A percentile compares a stretch with the other conserved stretches of the same genome.
These are phyloP conservation scores for Pseudogymnoascus sp. DNA, from an alignment of 2,329 filamentous ascomycete genomes.

Conservation along the genomic window DNA sequence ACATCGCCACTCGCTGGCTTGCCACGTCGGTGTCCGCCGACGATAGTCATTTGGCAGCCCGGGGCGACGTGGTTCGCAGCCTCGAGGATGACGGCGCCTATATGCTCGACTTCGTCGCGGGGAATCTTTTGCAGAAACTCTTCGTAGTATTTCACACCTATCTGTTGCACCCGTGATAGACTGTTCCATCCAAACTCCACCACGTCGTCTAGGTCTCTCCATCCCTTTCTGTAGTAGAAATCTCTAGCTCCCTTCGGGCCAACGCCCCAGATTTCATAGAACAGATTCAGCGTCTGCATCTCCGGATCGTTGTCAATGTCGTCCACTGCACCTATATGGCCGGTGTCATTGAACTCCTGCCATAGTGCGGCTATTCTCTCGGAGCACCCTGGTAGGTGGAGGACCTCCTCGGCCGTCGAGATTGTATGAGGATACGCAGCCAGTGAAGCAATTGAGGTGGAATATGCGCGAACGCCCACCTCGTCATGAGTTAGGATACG, in stretches of 20 bases:
- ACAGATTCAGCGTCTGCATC: constrained; percentile 56
- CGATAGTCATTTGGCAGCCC: constrained; percentile 51
- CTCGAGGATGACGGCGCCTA: constrained; percentile 52
- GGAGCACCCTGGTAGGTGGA: constrained; percentile 67
- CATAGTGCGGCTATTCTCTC: constrained; percentile 71
- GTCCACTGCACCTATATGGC: constrained; percentile 53
- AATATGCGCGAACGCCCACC: constrained; percentile 78
- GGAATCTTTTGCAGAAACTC: constrained; percentile 69
- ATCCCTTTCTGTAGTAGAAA: constrained; percentile 66
- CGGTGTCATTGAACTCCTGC: constrained; percentile 59
- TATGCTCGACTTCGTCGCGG: constrained; percentile 62
- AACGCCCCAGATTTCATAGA: constrained; percentile 90
- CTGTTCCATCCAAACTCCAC: constrained; percentile 71
- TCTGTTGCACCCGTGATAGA: constrained; percentile 76
- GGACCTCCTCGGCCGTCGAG: constrained; percentile 32
- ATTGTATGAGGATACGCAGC: constrained; percentile 61
- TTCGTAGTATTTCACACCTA: constrained; percentile 88
- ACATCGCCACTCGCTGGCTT: constrained; percentile 67
- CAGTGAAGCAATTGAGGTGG: constrained; percentile 73
- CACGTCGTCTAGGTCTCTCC: constrained; percentile 79
- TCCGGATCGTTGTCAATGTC: constrained; percentile 56
- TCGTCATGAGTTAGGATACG: constrained; percentile 66
- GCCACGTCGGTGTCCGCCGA: constrained; percentile 60
- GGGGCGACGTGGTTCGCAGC: constrained; percentile 58
- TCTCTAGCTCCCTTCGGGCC: constrained; percentile 71